Conservation (phyloP, 1,284 basidiomycete species). For the Hymenochaete sp. region DNA sequence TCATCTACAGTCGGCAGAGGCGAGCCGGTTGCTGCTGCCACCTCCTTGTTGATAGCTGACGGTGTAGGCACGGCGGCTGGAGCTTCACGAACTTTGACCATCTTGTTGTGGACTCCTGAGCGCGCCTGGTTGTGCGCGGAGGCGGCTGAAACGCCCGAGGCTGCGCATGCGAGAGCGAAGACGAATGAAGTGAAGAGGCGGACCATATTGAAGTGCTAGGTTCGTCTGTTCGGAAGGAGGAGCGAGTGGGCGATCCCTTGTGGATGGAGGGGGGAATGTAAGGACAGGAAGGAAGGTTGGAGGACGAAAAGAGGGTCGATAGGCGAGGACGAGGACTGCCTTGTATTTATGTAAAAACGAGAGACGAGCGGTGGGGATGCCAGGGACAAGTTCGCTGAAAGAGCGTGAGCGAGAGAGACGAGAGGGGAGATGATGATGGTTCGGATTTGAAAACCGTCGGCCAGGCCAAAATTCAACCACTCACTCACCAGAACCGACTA, state of each 20-base stretch:
- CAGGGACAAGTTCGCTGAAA: neutral
- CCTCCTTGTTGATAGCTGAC: constrained; percentile 24
- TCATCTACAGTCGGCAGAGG: constrained; percentile 32
- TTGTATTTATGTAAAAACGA: too few species aligned
- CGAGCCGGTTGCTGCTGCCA: too few species aligned
- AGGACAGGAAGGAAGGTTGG: neutral
- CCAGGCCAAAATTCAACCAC: too few species aligned
- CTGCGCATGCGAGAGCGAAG: constrained; percentile 14
- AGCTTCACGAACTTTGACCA: constrained; percentile 2
- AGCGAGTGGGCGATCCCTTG: neutral
- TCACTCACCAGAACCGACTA: too few species aligned
- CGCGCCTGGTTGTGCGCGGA: neutral
- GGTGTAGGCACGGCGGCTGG: constrained; percentile 30
- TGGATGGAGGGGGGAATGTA: constrained; percentile 2
- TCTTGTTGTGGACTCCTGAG: constrained; percentile 6
- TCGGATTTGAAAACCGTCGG: too few species aligned
- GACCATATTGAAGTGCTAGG: constrained; percentile 1
- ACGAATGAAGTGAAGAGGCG: constrained; percentile 9
- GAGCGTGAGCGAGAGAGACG: neutral
- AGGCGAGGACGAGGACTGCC: too few species aligned
- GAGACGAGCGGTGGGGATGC: neutral
- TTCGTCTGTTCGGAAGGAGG: neutral
- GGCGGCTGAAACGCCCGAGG: neutral
- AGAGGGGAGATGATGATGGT: neutral
- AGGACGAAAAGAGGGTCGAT: neutral